Percentiles rank a stretch among this genome's conserved stretches.
Conservation (phyloP, 148 eudicot species). For the Spergularia bocconei region DNA sequence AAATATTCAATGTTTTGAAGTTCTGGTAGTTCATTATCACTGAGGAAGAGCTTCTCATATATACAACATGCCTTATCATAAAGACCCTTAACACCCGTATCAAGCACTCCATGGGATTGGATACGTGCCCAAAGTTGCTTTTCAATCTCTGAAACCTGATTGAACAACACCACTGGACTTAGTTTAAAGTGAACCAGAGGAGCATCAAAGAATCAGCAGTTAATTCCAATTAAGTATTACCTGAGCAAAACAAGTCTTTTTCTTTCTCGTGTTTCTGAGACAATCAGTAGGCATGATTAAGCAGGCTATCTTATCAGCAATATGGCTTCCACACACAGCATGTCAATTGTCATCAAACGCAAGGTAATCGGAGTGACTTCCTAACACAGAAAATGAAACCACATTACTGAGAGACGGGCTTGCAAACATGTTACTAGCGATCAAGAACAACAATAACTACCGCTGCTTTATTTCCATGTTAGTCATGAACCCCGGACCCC, state of each 20-base stretch:
- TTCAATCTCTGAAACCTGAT: constrained; percentile 59
- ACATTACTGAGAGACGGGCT: constrained; percentile 4
- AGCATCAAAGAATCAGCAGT: neutral
- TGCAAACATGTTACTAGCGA: neutral
- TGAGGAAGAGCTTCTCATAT: constrained; percentile 62
- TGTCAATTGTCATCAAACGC: neutral
- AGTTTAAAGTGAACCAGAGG: neutral
- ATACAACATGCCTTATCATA: constrained; percentile 50
- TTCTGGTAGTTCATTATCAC: constrained; percentile 39
- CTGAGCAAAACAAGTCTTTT: constrained; percentile 39
- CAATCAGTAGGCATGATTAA: constrained; percentile 41
- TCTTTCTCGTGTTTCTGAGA: constrained; percentile 34
- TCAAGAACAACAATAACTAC: neutral
- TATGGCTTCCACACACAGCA: neutral
- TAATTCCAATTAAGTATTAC: constrained; percentile 29
- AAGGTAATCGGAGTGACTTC: constrained; percentile 14
- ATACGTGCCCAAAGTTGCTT: constrained; percentile 61
- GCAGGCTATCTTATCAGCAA: constrained; percentile 6
- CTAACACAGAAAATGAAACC: constrained; percentile 18
- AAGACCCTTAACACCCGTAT: constrained; percentile 45
- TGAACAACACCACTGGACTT: constrained; percentile 4
- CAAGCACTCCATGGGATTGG: constrained; percentile 58
- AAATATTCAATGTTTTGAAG: constrained; percentile 67
- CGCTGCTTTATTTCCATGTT: neutral
- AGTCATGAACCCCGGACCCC: neutral